These are phyloP conservation scores for Postia placenta DNA, from an alignment of 768 basidiomycete genomes.

Conservation along the genomic window DNA sequence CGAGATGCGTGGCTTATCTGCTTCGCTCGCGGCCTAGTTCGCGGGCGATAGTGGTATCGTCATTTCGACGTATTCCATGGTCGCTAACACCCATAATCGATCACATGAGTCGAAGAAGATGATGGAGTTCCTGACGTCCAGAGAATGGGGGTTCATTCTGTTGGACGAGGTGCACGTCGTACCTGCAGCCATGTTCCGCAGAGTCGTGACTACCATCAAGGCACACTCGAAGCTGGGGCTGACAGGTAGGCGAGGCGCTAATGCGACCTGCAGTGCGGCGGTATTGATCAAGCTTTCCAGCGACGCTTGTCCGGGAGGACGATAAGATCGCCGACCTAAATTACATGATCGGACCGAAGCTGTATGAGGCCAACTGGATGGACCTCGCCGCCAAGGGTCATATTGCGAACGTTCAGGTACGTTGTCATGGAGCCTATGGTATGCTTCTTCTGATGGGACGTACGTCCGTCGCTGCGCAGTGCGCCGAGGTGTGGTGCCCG, in stretches of 20 bases:
- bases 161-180: slow-evolving; percentile 99
- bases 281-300: slow-evolving; percentile 32
- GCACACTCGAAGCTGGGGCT: slow-evolving; percentile 97
- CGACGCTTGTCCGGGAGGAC: slow-evolving; percentile 97
- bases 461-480: slow-evolving; percentile 42
- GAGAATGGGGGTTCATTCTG: slow-evolving; percentile 98
- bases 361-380: slow-evolving; percentile 99
- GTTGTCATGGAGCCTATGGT: slow-evolving; percentile 16
- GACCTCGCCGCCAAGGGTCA: slow-evolving; percentile 98
- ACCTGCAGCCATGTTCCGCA: slow-evolving; percentile 96
- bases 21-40: slow-evolving; percentile 49
- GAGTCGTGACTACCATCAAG: slow-evolving; percentile 97
- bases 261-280: neutral
- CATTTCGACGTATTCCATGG: slow-evolving; percentile 99
- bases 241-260: slow-evolving; percentile 60
- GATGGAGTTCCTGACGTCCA: slow-evolving; percentile 98
- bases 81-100: slow-evolving; percentile 95
- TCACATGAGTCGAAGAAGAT: slow-evolving; percentile 99
- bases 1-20: neutral
- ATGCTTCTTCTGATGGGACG: neutral
- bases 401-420: slow-evolving; percentile 98
- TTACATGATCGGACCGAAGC: slow-evolving; percentile 98
- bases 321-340: slow-evolving; percentile 98
- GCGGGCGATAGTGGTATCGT: slow-evolving; percentile 96
- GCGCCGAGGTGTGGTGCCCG: slow-evolving; percentile 99